These are phyloP conservation scores for Rhodotorula mucilaginosa DNA, from an alignment of 1,284 basidiomycete genomes.

Conservation along the genomic window DNA sequence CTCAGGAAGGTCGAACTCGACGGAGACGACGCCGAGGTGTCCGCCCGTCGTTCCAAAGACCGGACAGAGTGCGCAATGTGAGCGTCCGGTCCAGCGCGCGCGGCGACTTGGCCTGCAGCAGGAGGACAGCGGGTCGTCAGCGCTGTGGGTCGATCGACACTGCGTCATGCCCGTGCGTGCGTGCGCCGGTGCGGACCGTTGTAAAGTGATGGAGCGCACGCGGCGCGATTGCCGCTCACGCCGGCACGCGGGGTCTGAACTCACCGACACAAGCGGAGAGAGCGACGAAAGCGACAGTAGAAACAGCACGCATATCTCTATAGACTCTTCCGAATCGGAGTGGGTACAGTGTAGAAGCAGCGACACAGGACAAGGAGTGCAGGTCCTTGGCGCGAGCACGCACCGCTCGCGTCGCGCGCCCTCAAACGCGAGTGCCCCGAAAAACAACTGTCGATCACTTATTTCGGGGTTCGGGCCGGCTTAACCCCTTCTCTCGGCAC, in stretches of 20 bases:
- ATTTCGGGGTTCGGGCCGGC: no score
- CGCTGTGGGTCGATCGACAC: not conserved
- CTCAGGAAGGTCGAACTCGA: constrained; percentile 23
- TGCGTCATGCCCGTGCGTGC: not conserved
- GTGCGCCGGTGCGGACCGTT: not conserved
- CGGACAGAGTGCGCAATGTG: constrained; percentile 7
- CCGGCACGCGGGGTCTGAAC: not conserved
- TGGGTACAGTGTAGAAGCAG: not conserved
- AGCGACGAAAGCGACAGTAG: not conserved
- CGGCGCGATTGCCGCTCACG: not conserved
- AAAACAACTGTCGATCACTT: not conserved
- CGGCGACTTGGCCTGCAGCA: constrained; percentile 11
- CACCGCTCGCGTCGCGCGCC: no score
- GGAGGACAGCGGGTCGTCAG: not conserved
- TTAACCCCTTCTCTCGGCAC: not conserved
- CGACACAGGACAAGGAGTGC: not conserved
- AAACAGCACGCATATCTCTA: not conserved
- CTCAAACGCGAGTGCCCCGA: not conserved
- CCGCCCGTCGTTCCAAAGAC: constrained; percentile 14
- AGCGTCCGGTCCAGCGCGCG: constrained; percentile 3
- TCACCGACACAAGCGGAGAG: not conserved
- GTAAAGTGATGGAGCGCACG: not conserved
- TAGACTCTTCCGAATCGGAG: not conserved
- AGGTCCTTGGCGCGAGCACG: not conserved
- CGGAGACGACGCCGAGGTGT: constrained; percentile 2